Conservation (phyloP, 139 green algal genomes). For the Picochlorum sp. region DNA sequence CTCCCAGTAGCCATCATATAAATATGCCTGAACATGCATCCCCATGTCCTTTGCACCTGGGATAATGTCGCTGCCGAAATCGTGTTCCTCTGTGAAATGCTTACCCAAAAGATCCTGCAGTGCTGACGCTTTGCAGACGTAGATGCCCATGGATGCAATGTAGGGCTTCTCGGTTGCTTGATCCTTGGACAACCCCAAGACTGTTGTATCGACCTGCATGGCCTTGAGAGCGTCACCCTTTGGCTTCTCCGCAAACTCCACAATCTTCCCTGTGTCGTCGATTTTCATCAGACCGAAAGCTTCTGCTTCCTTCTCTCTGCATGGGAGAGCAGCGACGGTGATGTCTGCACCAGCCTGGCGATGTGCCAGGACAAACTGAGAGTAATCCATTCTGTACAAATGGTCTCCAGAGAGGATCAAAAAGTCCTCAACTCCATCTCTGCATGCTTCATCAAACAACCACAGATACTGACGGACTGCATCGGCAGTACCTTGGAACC, state of each 20-base stretch:
- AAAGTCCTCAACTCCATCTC: constrained; percentile 90
- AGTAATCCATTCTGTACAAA: constrained; percentile 99
- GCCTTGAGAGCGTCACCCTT: constrained; percentile 78
- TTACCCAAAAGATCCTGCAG: constrained; percentile 37
- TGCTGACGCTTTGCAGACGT: constrained; percentile 71
- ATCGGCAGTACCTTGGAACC: constrained; percentile 97
- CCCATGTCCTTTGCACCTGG: constrained; percentile 68
- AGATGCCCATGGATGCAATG: constrained; percentile 99
- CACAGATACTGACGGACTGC: constrained; percentile 98
- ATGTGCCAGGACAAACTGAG: constrained; percentile 89
- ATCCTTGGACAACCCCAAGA: constrained; percentile 81
- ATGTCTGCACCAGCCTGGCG: constrained; percentile 83
- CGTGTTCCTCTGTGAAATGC: constrained; percentile 61
- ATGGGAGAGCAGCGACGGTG: constrained; percentile 94
- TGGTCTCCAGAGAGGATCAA: constrained; percentile 98
- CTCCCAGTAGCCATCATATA: constrained; percentile 84
- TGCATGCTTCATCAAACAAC: constrained; percentile 90
- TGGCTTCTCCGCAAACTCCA: constrained; percentile 98
- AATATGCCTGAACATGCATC: constrained; percentile 66
- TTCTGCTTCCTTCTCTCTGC: constrained; percentile 74
- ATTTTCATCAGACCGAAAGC: constrained; percentile 99
- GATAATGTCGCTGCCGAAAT: constrained; percentile 83
- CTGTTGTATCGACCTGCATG: constrained; percentile 90
- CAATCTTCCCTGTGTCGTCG: constrained; percentile 69
- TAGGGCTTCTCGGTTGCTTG: constrained; percentile 83